Base-by-base conservation (phyloP, 2,329 filamentous ascomycete genomes). In the Colletotrichum sp. region DNA sequence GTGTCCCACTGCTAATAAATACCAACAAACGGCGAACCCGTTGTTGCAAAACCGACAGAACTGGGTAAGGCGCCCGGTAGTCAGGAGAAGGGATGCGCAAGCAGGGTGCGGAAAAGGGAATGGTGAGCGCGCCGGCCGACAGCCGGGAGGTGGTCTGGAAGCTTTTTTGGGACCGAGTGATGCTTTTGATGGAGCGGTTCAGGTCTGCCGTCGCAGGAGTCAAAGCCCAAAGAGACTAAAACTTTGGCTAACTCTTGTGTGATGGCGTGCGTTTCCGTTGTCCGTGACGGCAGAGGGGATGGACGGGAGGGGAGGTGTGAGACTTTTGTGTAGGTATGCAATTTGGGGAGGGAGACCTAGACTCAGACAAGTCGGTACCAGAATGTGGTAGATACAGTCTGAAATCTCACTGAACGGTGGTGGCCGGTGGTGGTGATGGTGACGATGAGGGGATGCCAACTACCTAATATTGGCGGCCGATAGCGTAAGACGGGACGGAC, bases 401-500 rank as follows among this genome's bases (percentile, higher is more conserved):
- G n/a, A 52, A 52, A 52, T 52, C 44, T 8, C n/a, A 52, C 44
- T 52, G 44, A 52, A 21, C 44, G 44, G 44, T 52, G 44, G 44
- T 67, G 28, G 36, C 24, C n/a, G 26, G 67, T 59, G 72, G 39
- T 57, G 49, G 8, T 32, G 57, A 13, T 52, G 52, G 36, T 52
- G 72, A 21, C 68, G 21, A 49, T 59, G 65, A 66, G 69, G 39
- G 72, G 52, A 68, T 62, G 59, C 59, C 67, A 18, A 74, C 66
- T 70, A 60, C 72, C 72, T 63, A 69, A 72, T 68, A 59, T 44
- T 72, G 57, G 64, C 44, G 57, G 64, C 49, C 32, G 70, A 76
- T 73, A 76, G 73, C 70, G 64, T 69, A 69, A 76, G 73, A 73
- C 70, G 70, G 70, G 74, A 76, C 55, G 59, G 74, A 76, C 70